Evolutionary conservation across 169 alveolate genomes (phyloP).

Genomic region (Neospora caninum): DNA sequence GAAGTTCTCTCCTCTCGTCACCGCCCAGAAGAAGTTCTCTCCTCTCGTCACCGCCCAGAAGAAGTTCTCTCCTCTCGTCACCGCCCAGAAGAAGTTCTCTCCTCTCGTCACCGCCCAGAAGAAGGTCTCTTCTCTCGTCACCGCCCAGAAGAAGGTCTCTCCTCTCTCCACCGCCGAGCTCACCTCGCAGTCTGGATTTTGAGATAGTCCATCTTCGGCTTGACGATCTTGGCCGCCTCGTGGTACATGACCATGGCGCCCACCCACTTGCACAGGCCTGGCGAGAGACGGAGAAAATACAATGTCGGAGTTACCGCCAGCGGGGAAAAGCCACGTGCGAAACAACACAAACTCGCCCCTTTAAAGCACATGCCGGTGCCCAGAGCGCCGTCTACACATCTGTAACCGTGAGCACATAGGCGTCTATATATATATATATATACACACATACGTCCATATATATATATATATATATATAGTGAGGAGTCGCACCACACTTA

Average conservation of each 20-base stretch:
- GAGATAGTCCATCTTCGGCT: conserved; percentile 94
- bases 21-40: not conserved
- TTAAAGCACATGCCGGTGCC: no score
- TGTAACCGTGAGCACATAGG: no score
- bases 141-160: not conserved
- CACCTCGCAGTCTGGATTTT: conserved; percentile 87
- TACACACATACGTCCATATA: not conserved
- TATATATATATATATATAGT: not conserved
- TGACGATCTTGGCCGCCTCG: conserved; percentile 94
- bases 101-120: conserved; percentile 64
- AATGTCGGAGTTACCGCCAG: no score
- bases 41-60: conserved; percentile 60
- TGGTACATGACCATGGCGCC: conserved; percentile 93
- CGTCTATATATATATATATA: not conserved
- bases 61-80: no score
- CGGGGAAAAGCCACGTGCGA: no score
- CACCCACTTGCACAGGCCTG: conserved; percentile 92
- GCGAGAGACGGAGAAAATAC: not conserved
- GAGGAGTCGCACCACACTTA: no score
- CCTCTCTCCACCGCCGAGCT: conserved; percentile 58
- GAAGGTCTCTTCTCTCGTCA: no score
- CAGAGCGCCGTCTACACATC: no score
- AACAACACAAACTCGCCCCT: not conserved
- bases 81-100: not conserved
- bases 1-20: no score